A percentile compares a stretch with the other conserved stretches of the same genome.
Evolutionary conservation across 805 yeast species (phyloP).

Genomic region (Ogataea saltuana): DNA sequence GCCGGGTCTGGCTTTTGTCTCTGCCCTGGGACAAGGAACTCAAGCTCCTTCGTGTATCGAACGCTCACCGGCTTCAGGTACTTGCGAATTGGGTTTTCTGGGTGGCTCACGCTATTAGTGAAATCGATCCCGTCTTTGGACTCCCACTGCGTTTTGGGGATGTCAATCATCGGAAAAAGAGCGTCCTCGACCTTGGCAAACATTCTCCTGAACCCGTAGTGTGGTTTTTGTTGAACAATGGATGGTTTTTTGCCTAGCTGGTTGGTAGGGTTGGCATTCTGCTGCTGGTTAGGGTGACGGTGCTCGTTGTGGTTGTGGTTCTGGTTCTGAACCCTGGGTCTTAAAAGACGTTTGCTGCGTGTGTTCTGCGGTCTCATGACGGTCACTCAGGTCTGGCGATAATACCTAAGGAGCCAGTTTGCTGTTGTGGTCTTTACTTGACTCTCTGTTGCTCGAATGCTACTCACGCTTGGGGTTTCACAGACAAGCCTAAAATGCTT

Average conservation of each 20-base stretch:
- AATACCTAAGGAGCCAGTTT: no score
- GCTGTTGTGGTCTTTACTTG: no score
- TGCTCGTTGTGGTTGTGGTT: slow-evolving; percentile 8
- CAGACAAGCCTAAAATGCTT: neutral
- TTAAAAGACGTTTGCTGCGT: slow-evolving; percentile 1
- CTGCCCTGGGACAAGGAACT: neutral
- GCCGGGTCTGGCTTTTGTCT: slow-evolving; percentile 14
- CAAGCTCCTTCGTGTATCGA: slow-evolving; percentile 8
- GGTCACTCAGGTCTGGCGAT: slow-evolving; percentile 1
- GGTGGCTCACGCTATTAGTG: slow-evolving; percentile 8
- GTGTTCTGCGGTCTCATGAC: slow-evolving; percentile 4
- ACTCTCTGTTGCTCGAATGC: neutral
- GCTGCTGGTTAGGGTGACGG: no score
- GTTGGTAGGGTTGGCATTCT: no score
- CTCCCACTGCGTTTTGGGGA: slow-evolving; percentile 2
- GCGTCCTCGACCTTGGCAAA: slow-evolving; percentile 7
- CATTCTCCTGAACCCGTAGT: slow-evolving; percentile 7
- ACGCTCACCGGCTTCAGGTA: slow-evolving; percentile 14
- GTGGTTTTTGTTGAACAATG: no score
- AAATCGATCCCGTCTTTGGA: slow-evolving; percentile 25
- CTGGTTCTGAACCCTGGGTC: slow-evolving; percentile 9
- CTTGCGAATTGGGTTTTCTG: slow-evolving; percentile 14
- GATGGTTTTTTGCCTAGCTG: no score
- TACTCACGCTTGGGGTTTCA: neutral
- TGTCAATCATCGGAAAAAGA: slow-evolving; percentile 22